Evolutionary conservation across 139 green algal species (phyloP).

Genomic region (Volvox africanus): DNA sequence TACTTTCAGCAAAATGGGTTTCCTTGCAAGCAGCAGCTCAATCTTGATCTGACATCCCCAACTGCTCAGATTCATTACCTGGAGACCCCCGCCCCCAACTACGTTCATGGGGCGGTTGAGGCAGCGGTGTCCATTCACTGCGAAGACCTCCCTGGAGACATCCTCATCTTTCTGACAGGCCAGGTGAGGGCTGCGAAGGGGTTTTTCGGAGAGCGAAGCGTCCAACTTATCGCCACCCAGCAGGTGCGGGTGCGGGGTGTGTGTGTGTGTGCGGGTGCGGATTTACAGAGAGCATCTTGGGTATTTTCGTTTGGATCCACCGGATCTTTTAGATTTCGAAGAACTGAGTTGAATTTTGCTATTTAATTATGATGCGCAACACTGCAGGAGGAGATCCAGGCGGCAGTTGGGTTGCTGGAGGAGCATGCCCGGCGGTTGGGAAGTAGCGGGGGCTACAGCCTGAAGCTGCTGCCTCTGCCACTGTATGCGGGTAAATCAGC

Average conservation of each 20-base stretch:
- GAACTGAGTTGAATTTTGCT: too few species aligned
- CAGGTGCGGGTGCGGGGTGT: too few species aligned
- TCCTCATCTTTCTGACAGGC: conserved; percentile 94
- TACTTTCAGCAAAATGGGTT: too few species aligned
- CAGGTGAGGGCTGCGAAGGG: conserved; percentile 62
- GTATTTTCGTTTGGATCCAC: too few species aligned
- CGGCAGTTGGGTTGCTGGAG: conserved; percentile 74
- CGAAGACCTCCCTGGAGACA: conserved; percentile 85
- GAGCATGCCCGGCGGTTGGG: conserved; percentile 68
- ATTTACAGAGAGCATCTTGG: too few species aligned
- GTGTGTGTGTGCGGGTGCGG: too few species aligned
- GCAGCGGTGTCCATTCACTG: conserved; percentile 82
- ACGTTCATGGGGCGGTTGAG: conserved; percentile 81
- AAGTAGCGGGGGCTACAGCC: conserved; percentile 45
- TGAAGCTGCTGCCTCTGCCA: conserved; percentile 29
- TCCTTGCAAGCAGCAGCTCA: too few species aligned
- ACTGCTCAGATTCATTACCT: conserved; percentile 84
- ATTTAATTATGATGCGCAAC: too few species aligned
- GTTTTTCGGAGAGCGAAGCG: conserved; percentile 28
- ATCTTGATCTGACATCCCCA: too few species aligned
- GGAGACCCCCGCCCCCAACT: conserved; percentile 74
- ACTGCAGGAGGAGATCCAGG: conserved; percentile 80
- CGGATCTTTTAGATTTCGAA: too few species aligned
- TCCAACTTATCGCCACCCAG: too few species aligned
- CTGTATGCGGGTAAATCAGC: conserved; percentile 31